Conservation (phyloP, 2,329 filamentous ascomycete genomes). For the Exophiala xenobiotica region DNA sequence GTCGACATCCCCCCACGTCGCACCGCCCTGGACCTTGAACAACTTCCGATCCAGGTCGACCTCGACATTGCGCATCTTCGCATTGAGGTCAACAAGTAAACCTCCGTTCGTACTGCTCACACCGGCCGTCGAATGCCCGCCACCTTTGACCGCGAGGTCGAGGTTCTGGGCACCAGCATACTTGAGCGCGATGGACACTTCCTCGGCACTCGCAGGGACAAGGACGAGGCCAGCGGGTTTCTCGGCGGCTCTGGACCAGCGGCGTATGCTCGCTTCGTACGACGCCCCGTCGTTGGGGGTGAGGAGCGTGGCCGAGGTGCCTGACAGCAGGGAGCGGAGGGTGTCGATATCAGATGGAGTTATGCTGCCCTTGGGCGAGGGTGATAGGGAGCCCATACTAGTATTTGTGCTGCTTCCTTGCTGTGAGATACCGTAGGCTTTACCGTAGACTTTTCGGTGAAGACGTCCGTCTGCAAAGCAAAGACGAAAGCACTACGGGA, state of each 20-base stretch:
- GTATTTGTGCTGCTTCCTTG: neutral
- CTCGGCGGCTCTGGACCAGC: constrained; percentile 42
- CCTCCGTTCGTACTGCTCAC: constrained; percentile 52
- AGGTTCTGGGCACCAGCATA: constrained; percentile 48
- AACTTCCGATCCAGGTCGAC: constrained; percentile 42
- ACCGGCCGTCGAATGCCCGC: constrained; percentile 57
- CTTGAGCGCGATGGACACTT: constrained; percentile 45
- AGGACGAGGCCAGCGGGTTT: constrained; percentile 48
- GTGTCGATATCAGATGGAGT: constrained; percentile 21
- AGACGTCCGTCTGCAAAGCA: too few species aligned
- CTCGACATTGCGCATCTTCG: constrained; percentile 53
- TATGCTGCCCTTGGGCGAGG: constrained; percentile 18
- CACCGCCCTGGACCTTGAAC: constrained; percentile 53
- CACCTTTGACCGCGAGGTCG: constrained; percentile 55
- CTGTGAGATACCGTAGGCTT: too few species aligned
- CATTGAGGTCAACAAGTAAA: constrained; percentile 55
- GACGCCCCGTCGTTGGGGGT: constrained; percentile 36
- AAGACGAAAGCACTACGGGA: too few species aligned
- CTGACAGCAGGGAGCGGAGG: constrained; percentile 17
- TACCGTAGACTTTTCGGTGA: too few species aligned
- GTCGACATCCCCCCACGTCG: constrained; percentile 57
- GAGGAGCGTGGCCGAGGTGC: constrained; percentile 33
- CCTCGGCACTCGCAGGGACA: constrained; percentile 41
- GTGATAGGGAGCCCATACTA: constrained; percentile 25
- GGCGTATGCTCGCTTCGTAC: constrained; percentile 38